Conservation (phyloP, 257 asterid species). For the Cynanchum wilfordii region DNA sequence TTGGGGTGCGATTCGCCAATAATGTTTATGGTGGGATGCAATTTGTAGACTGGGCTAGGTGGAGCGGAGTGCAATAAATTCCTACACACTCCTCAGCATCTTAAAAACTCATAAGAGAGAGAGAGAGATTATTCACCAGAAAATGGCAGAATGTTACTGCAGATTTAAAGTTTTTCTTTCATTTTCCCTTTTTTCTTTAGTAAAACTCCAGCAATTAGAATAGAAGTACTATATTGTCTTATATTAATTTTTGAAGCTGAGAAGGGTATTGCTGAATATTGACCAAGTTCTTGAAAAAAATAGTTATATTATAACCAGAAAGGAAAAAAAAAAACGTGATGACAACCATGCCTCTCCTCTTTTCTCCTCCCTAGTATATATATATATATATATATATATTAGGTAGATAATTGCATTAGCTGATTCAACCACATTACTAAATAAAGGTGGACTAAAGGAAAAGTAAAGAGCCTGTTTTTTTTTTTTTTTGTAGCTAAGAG, state of each 20-base stretch:
- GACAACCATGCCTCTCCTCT: not conserved
- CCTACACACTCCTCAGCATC: not conserved
- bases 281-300: not conserved
- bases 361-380: not conserved
- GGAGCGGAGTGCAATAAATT: conserved; percentile 70
- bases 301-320: too few species aligned
- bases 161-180: not conserved
- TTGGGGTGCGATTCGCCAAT: conserved; percentile 86
- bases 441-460: not conserved
- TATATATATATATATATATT: too few species aligned
- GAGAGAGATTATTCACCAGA: not conserved
- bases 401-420: not conserved
- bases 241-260: not conserved
- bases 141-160: not conserved
- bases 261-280: not conserved
- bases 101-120: too few species aligned
- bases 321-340: not conserved
- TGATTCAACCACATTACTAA: not conserved
- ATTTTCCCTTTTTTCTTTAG: not conserved
- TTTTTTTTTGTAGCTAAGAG: too few species aligned
- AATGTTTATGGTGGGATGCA: conserved; percentile 96
- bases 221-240: not conserved
- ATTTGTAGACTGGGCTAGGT: conserved; percentile 96
- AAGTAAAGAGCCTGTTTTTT: too few species aligned
- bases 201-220: not conserved